Evolutionary conservation across 73 alveolate genomes (phyloP).

Genomic region (Paramecium tetraurelia): DNA sequence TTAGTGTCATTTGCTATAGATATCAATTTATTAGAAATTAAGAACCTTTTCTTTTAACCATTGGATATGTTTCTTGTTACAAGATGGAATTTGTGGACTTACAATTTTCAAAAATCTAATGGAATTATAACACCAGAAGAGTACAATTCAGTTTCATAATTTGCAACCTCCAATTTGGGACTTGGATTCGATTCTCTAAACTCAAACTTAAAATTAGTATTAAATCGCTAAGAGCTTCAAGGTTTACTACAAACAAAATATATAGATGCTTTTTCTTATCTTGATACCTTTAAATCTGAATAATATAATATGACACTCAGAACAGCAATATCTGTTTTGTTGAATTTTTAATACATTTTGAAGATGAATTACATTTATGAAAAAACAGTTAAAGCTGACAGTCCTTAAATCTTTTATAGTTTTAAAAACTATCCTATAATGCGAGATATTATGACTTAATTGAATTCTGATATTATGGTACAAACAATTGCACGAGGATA

Average conservation of each 20-base stretch:
- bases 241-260: neutral
- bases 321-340: neutral
- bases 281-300: neutral
- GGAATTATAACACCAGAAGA: neutral
- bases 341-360: neutral
- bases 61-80: slow-evolving; percentile 1
- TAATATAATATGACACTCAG: neutral
- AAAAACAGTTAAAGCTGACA: neutral
- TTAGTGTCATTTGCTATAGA: neutral
- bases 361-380: slow-evolving; percentile 17
- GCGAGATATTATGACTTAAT: neutral
- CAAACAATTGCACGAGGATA: neutral
- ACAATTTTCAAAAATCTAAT: neutral
- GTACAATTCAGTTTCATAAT: neutral
- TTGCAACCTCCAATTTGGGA: neutral
- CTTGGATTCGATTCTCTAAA: neutral
- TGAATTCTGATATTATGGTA: neutral
- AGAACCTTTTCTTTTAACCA: neutral
- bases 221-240: neutral
- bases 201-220: neutral
- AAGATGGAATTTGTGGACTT: slow-evolving; percentile 5
- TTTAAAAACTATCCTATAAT: neutral
- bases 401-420: slow-evolving; percentile 13
- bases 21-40: neutral
- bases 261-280: neutral